These are phyloP conservation scores for Aspergillus phoenicis DNA, from an alignment of 2,329 filamentous ascomycete species.

Conservation along the genomic window DNA sequence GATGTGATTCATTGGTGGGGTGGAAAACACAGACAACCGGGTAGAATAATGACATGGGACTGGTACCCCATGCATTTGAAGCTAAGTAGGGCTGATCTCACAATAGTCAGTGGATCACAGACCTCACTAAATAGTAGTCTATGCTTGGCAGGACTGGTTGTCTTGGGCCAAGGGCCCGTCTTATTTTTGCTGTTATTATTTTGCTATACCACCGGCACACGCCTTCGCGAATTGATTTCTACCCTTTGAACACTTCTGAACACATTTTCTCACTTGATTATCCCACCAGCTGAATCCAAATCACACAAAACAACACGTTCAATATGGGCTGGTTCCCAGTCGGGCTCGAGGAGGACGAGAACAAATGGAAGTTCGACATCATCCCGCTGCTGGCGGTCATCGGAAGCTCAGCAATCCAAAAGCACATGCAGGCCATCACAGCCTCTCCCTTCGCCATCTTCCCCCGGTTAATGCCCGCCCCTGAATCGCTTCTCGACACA, in stretches of 20 bases:
- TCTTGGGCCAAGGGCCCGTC: neutral
- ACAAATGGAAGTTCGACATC: conserved; percentile 59
- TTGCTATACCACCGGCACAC: neutral
- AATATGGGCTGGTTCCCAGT: conserved; percentile 14
- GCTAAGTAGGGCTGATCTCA: conserved; percentile 3
- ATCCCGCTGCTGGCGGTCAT: conserved; percentile 65
- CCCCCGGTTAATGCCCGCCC: conserved; percentile 63
- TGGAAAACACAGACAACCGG: neutral
- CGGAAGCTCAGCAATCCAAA: conserved; percentile 61
- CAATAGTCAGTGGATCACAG: neutral
- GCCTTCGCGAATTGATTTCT: too few species aligned
- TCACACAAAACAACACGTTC: neutral
- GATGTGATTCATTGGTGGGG: neutral
- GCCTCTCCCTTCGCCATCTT: conserved; percentile 60
- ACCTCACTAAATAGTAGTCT: neutral
- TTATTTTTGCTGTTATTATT: neutral
- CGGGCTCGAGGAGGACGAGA: neutral
- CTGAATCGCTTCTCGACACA: conserved; percentile 61
- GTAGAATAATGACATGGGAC: neutral
- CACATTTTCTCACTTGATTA: neutral
- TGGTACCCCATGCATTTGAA: neutral
- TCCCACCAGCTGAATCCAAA: neutral
- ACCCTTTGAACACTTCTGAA: neutral
- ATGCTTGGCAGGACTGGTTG: neutral
- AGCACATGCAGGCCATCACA: conserved; percentile 61